These are phyloP conservation scores for Paracorniculantispora psalliotae DNA, from an alignment of 2,329 filamentous ascomycete genomes.

Conservation along the genomic window DNA sequence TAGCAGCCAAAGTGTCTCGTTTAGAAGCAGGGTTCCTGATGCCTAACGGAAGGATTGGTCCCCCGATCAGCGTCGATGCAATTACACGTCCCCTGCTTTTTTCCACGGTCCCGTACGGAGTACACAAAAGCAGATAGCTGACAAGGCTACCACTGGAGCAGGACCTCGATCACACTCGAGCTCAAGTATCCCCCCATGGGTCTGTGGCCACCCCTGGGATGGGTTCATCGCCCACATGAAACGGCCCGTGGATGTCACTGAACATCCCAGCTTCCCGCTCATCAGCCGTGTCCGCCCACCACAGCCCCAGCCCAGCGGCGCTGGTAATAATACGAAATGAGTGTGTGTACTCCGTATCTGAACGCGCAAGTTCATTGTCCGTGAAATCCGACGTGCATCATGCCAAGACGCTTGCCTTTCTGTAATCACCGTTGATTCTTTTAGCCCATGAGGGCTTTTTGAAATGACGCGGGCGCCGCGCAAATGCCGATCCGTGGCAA, in stretches of 20 bases:
- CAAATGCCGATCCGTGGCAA: neutral
- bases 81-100: neutral
- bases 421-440: neutral
- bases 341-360: neutral
- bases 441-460: neutral
- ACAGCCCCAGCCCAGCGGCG: neutral
- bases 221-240: conserved; percentile 4
- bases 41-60: neutral
- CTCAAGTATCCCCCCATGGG: neutral
- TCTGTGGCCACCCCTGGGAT: neutral
- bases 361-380: neutral
- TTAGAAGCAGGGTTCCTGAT: neutral
- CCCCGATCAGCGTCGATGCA: neutral
- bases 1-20: neutral
- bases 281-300: neutral
- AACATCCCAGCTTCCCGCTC: neutral
- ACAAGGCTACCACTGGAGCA: too few species aligned
- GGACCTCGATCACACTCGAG: neutral
- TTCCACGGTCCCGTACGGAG: too few species aligned
- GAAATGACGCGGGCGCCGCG: neutral
- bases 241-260: conserved; percentile 6
- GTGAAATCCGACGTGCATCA: neutral
- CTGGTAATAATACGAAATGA: neutral
- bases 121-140: too few species aligned
- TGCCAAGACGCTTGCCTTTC: conserved; percentile 1